phyloP scores from a whole-genome alignment of 2,329 filamentous ascomycete species.

The Blumeria graminis region DNA sequence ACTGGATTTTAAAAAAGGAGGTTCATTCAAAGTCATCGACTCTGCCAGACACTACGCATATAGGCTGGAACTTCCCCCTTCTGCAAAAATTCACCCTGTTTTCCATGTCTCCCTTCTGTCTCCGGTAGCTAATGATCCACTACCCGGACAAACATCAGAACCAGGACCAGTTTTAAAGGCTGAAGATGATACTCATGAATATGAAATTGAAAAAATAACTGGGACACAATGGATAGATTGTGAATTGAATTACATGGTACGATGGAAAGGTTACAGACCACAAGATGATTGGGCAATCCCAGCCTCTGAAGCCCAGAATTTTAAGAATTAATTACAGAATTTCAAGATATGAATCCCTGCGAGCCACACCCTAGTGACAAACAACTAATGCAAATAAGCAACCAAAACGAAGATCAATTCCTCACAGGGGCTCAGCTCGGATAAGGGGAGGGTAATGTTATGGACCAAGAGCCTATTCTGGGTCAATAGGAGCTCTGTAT shows the following conservation, averaged over 20 bases:
- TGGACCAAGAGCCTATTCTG: neutral
- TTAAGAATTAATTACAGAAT: neutral
- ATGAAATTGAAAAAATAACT: neutral
- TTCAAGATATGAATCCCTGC: neutral
- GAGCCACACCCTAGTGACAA: neutral
- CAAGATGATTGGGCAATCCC: too few species aligned
- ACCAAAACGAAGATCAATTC: neutral
- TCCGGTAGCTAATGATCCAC: neutral
- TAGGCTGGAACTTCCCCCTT: neutral
- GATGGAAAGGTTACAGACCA: too few species aligned
- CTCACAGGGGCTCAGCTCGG: neutral
- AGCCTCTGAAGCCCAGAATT: too few species aligned
- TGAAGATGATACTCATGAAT: neutral
- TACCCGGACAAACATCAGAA: neutral
- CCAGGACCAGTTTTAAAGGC: neutral
- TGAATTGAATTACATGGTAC: too few species aligned
- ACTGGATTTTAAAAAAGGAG: neutral
- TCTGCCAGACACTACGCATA: neutral
- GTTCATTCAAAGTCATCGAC: neutral
- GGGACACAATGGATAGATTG: too few species aligned
- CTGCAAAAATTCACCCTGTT: neutral
- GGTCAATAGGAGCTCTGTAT: too few species aligned
- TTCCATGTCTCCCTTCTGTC: neutral
- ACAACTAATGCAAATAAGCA: neutral
- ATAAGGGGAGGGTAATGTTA: neutral